Percentiles rank a stretch among this genome's conserved stretches.
These are phyloP conservation scores for Candida pseudoglaebosa DNA, from an alignment of 805 yeast species.

Conservation along the genomic window DNA sequence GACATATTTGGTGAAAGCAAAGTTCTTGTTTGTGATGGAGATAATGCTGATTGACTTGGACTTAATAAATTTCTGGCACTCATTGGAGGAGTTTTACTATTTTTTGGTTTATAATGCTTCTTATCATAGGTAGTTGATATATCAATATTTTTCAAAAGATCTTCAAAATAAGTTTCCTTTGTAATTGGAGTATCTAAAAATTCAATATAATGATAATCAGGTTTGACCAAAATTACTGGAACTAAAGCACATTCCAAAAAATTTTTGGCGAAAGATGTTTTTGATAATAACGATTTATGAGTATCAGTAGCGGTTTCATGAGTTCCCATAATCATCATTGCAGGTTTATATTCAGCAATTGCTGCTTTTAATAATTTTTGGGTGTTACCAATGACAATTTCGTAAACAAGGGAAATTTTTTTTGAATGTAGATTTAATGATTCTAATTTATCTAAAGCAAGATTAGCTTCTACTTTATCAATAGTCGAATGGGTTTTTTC, in stretches of 20 bases:
- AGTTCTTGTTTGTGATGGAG: slow-evolving; percentile 16
- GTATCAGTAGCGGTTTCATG: slow-evolving; percentile 25
- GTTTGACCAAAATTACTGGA: slow-evolving; percentile 42
- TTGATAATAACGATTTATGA: slow-evolving; percentile 24
- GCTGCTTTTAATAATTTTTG: slow-evolving; percentile 36
- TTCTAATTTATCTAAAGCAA: slow-evolving; percentile 27
- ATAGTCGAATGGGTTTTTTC: slow-evolving; percentile 26
- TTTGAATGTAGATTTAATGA: slow-evolving; percentile 30
- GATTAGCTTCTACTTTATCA: slow-evolving; percentile 27
- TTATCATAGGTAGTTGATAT: slow-evolving; percentile 13
- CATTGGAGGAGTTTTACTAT: slow-evolving; percentile 6
- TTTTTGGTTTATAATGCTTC: slow-evolving; percentile 10
- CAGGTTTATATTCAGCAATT: slow-evolving; percentile 39
- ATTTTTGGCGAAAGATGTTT: slow-evolving; percentile 34
- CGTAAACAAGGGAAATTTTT: slow-evolving; percentile 37
- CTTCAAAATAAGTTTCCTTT: slow-evolving; percentile 30
- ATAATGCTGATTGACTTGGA: slow-evolving; percentile 8
- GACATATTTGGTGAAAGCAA: neutral
- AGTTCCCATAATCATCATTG: slow-evolving; percentile 44
- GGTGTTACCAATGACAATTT: slow-evolving; percentile 39
- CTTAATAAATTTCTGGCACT: slow-evolving; percentile 6
- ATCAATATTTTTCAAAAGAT: slow-evolving; percentile 29
- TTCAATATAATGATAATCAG: slow-evolving; percentile 31
- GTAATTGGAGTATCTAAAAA: slow-evolving; percentile 28
- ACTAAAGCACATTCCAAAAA: slow-evolving; percentile 41